Evolutionary conservation across 768 basidiomycete species (phyloP).

Genomic region (Hypsizygus marmoreus): DNA sequence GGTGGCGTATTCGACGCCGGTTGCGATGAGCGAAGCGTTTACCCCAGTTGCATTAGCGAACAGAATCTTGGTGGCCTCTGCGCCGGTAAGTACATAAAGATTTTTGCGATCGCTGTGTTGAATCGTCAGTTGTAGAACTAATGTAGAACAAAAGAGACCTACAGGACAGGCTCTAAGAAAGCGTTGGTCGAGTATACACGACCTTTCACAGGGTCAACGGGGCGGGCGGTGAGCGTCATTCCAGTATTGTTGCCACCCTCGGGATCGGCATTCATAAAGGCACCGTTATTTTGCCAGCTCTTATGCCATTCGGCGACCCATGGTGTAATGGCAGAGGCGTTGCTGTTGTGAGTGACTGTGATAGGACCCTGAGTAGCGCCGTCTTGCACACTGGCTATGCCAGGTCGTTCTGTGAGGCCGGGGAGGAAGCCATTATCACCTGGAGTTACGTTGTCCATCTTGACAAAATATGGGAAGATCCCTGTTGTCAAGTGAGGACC

Average conservation of each 20-base stretch:
- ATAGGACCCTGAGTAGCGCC: constrained; percentile 14
- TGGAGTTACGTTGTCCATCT: constrained; percentile 14
- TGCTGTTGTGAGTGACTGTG: constrained; percentile 13
- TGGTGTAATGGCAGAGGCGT: constrained; percentile 11
- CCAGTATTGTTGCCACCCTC: constrained; percentile 12
- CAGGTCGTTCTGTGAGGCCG: constrained; percentile 4
- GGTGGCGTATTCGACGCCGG: constrained; percentile 44
- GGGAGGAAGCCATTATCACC: constrained; percentile 12
- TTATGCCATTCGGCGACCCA: constrained; percentile 15
- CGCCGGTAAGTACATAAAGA: constrained; percentile 32
- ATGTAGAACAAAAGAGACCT: background rate
- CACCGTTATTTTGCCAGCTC: constrained; percentile 12
- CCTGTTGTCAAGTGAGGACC: background rate
- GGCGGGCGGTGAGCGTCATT: constrained; percentile 14
- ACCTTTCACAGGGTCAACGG: constrained; percentile 15
- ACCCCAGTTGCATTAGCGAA: constrained; percentile 1
- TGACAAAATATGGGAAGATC: constrained; percentile 20
- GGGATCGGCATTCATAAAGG: constrained; percentile 15
- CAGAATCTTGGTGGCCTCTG: constrained; percentile 31
- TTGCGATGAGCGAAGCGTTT: constrained; percentile 38
- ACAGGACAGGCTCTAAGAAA: constrained; percentile 16
- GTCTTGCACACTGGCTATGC: constrained; percentile 10
- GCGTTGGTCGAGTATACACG: constrained; percentile 19
- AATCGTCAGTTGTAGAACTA: background rate
- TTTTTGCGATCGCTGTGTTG: constrained; percentile 22